Conservation (phyloP, 2,329 filamentous ascomycete species). For the Teratosphaeria pseudoeucalypti region DNA sequence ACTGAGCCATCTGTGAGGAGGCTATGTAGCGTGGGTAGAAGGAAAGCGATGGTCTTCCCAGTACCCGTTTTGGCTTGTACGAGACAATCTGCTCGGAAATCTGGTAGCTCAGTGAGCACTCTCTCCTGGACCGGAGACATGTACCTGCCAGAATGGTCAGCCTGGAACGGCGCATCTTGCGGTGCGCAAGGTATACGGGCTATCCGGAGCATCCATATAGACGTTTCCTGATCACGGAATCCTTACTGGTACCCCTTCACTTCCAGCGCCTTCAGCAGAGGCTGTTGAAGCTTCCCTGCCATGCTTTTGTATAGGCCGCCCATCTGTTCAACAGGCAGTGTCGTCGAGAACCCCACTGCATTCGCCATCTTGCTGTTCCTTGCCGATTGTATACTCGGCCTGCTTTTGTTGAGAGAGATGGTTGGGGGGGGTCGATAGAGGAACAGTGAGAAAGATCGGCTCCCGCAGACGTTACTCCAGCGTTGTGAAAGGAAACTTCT, state of each 20-base stretch:
- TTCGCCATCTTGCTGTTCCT: background rate
- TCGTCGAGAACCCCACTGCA: conserved; percentile 2
- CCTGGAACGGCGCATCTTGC: background rate
- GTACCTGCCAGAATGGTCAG: background rate
- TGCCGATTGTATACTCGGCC: background rate
- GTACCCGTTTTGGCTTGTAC: conserved; percentile 75
- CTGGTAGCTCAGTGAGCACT: conserved; percentile 41
- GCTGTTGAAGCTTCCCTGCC: conserved; percentile 4
- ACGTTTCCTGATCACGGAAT: background rate
- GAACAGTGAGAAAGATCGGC: background rate
- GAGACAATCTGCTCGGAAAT: conserved; percentile 41
- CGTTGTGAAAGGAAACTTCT: background rate
- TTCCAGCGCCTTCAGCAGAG: conserved; percentile 11
- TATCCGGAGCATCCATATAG: background rate
- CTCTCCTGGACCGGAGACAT: conserved; percentile 41
- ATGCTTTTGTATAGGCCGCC: conserved; percentile 11
- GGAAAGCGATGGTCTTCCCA: conserved; percentile 87
- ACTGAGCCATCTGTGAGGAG: conserved; percentile 67
- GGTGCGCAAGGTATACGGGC: background rate
- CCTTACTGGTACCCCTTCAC: conserved; percentile 12
- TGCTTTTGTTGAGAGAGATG: background rate
- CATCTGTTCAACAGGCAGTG: conserved; percentile 2
- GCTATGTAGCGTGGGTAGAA: conserved; percentile 79
- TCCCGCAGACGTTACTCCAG: background rate
- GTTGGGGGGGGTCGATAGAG: background rate